Base-by-base conservation (phyloP, 768 basidiomycete species). In the Lanmaoa rubissima region DNA sequence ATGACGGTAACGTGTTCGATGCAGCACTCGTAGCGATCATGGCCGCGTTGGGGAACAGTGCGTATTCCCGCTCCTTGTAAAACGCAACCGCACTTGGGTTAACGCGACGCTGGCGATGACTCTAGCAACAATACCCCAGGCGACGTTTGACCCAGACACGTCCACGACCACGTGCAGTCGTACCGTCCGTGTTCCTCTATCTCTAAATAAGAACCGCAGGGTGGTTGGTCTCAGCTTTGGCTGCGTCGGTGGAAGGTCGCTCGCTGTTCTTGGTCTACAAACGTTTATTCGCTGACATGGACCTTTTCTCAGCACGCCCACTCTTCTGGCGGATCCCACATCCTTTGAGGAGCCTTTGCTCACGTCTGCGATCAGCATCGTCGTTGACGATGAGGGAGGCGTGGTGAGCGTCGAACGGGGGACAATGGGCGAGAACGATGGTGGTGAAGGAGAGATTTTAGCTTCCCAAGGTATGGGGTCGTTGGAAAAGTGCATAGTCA, bases 1-100 rank as follows among this genome's bases (percentile, higher is more conserved):
- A 96, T 68, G 95, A 98, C 69, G 97, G 97, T 6, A 98, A 98
- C 66, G 89, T 81, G 1, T 93, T 95, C 57, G 97, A 99, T 61
- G 93, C 97, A 1, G 81, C 92, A 0, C 78, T 98, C 11, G 69
- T 98, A 21, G 92, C 93, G 0, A 90, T 95, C 79, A 83, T 94
- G 48, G 85, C 89, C 10, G 94, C 96, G 6, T 75, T 98, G 43
- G 81, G 78, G 69, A 92, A 94, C 58, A 89, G 94, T 96, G 63
- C 48, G 90, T 76, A 36, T 13, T 2, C 32, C 5, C 17, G n/a
- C 21, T 21, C 48, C 43, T 43, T n/a, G 58, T 50, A 89, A 86
- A 31, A 88, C 14, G 74, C 31, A 16, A 43, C 14, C 26, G 1
- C 38, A 16, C 17, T 2, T 4, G 6, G 16, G 7, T 16, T 52